A percentile compares a stretch with the other conserved stretches of the same genome.
Evolutionary conservation across 129 eudicot genomes (phyloP).

Genomic region (Saussurea involucrata): DNA sequence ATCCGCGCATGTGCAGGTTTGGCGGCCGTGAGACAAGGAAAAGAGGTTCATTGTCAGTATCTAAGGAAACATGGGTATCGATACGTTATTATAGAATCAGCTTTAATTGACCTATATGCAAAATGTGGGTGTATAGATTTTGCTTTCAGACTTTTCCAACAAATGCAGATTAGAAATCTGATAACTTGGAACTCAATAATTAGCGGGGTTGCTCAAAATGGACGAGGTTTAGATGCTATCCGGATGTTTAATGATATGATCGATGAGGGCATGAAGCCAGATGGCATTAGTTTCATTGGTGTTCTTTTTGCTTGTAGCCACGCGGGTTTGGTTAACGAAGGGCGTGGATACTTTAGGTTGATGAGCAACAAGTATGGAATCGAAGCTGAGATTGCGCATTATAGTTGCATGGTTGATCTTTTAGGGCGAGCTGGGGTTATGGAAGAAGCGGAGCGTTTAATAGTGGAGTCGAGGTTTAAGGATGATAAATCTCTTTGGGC

Average conservation of each 20-base stretch:
- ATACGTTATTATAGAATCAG: constrained; percentile 74
- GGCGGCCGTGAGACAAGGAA: constrained; percentile 63
- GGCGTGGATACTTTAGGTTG: constrained; percentile 43
- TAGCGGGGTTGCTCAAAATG: constrained; percentile 78
- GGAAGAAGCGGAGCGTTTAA: constrained; percentile 65
- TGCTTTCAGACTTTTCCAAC: constrained; percentile 52
- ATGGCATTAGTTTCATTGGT: constrained; percentile 56
- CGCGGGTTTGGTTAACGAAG: constrained; percentile 68
- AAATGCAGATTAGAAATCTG: constrained; percentile 50
- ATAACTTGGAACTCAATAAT: constrained; percentile 85
- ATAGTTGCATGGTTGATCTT: constrained; percentile 71
- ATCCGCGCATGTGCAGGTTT: constrained; percentile 93
- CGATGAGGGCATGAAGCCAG: constrained; percentile 50
- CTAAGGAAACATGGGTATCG: constrained; percentile 50
- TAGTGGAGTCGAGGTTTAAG: constrained; percentile 37
- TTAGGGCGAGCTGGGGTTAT: constrained; percentile 72
- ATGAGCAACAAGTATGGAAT: constrained; percentile 50
- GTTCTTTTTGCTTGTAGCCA: constrained; percentile 86
- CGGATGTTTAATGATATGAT: constrained; percentile 52
- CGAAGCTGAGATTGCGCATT: constrained; percentile 54
- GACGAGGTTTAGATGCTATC: constrained; percentile 65
- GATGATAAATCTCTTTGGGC: constrained; percentile 70
- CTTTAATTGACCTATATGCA: constrained; percentile 81
- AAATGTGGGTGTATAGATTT: constrained; percentile 76
- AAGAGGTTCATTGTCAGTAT: constrained; percentile 83